Evolutionary conservation across 805 yeast species (phyloP).

Genomic region (Sugiyamaella americana): DNA sequence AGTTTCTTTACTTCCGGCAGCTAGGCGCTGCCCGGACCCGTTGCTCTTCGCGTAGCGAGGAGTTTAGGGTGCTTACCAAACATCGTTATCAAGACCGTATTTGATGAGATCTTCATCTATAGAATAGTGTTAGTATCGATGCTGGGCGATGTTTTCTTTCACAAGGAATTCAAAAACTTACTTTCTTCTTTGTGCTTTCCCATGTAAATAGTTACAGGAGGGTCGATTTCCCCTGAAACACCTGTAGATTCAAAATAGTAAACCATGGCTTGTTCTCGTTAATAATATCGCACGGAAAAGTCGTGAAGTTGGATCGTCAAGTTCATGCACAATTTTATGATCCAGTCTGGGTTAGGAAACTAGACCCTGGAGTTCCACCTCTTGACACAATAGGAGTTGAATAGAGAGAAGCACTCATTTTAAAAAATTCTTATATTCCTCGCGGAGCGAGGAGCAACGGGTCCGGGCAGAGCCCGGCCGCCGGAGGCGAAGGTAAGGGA

Average conservation of each 20-base stretch:
- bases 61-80: conserved; percentile 42
- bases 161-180: conserved; percentile 25
- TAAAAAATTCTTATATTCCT: too few species aligned
- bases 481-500: background rate
- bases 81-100: conserved; percentile 56
- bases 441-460: background rate
- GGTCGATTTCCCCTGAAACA: conserved; percentile 28
- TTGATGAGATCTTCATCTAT: conserved; percentile 49
- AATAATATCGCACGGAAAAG: background rate
- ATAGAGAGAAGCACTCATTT: background rate
- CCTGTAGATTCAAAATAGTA: conserved; percentile 39
- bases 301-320: background rate
- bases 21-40: background rate
- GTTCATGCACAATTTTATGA: too few species aligned
- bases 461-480: background rate
- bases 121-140: background rate
- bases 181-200: conserved; percentile 72
- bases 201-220: conserved; percentile 46
- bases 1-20: background rate
- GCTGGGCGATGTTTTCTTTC: background rate
- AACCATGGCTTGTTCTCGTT: conserved; percentile 32
- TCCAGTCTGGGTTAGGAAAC: background rate
- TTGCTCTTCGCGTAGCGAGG: background rate
- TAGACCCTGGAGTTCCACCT: background rate
- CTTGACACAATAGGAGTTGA: background rate